Percentiles rank a stretch among this genome's conserved stretches.
These are phyloP conservation scores for Apiotrichum laibachii DNA, from an alignment of 1,284 basidiomycete genomes.

Conservation along the genomic window DNA sequence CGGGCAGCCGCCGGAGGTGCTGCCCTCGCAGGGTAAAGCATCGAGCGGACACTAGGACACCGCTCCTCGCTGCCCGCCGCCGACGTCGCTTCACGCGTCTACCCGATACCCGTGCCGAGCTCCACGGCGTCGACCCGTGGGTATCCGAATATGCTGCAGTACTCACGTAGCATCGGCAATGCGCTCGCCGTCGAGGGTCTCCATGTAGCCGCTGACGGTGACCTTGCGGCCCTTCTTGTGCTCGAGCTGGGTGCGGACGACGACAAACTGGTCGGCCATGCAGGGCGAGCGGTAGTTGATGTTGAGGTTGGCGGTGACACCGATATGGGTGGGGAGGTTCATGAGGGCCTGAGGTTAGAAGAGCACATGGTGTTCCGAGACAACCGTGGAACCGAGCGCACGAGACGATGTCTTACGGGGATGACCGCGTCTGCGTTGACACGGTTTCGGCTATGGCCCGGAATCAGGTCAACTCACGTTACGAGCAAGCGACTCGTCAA, in stretches of 20 bases:
- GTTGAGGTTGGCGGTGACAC: constrained; percentile 81
- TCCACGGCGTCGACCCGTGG: neutral
- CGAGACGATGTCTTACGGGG: neutral
- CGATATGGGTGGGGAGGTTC: constrained; percentile 81
- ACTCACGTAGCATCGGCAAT: constrained; percentile 76
- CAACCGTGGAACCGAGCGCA: neutral
- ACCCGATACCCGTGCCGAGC: neutral
- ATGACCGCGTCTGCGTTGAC: neutral
- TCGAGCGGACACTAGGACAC: neutral
- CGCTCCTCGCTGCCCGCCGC: neutral
- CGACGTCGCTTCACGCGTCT: neutral
- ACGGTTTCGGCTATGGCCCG: neutral
- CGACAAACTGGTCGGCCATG: constrained; percentile 68
- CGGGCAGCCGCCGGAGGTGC: neutral
- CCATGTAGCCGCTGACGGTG: constrained; percentile 66
- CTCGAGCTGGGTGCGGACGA: constrained; percentile 57
- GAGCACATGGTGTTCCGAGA: neutral
- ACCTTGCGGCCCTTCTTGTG: constrained; percentile 73
- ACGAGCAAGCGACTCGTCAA: constrained; percentile 82
- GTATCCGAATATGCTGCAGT: neutral
- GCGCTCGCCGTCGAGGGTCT: constrained; percentile 71
- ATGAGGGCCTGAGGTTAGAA: constrained; percentile 64
- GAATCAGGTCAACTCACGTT: constrained; percentile 59
- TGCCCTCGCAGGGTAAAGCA: neutral
- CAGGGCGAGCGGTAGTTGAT: constrained; percentile 77